Evolutionary conservation across 179 eudicot species (phyloP), one percentile per base, ranked within the genome.

Genomic region (Corrigiola litoralis): DNA sequence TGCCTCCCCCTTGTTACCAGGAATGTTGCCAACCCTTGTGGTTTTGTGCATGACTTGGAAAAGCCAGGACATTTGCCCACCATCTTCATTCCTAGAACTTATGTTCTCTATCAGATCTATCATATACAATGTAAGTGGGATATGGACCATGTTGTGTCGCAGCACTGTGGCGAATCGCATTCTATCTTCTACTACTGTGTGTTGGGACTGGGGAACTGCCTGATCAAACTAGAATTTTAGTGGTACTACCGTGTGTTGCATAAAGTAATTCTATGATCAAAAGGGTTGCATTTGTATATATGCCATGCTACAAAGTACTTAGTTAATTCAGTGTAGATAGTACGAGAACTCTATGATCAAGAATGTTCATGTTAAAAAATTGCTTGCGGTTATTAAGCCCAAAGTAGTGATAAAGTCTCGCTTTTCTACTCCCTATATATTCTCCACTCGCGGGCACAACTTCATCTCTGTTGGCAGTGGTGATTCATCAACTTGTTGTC

Each of bases 1-100:
- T 78, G 76, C 65, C 74, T 57, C 73, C 66, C 64, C 85, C 82
- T 58, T 78, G 81, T 81, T 76, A 70, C 65, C 61, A 61, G 87
- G 81, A 80, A 75, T 64, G 71, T 69, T 65, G 66, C 61, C 66
- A 44, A 56, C 14, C 53, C 28, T 18, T 8, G 38, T 3, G n/a
- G 4, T 13, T 6, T 49, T 25, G 18, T 34, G 48, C 21, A 33
- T 56, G 24, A 23, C 37, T 6, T 53, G 12, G 1, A 25, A 65
- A 65, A 52, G 66, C 66, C 5, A 49, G 10, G 9, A 72, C 65
- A 47, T 65, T 44, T 55, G 60, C 62, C 58, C 72, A 58, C 71
- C 71, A 65, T 25, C 37, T n/a, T 25, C 18, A 7, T 34, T 27
- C 32, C 29, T 28, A 31, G 24, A 24, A 11, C 14, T 3, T 23